Evolutionary conservation across 169 alveolate species (phyloP).

Genomic region (Plasmodium chabaudi): DNA sequence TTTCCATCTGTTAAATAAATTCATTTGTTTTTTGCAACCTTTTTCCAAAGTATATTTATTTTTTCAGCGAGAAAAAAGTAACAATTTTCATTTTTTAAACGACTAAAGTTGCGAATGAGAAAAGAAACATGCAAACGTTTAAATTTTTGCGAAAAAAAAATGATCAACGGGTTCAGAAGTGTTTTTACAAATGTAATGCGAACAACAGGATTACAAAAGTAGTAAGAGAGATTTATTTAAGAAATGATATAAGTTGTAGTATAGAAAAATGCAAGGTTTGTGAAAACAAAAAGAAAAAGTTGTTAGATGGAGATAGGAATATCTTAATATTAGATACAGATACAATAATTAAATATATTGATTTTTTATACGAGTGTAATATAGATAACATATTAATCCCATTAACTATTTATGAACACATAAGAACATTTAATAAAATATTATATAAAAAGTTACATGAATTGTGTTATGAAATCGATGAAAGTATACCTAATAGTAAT

Average conservation of each 20-base stretch:
- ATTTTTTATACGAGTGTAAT: constrained; percentile 57
- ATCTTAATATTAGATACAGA: constrained; percentile 49
- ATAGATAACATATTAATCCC: constrained; percentile 67
- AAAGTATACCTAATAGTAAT: constrained; percentile 21
- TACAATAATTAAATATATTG: constrained; percentile 58
- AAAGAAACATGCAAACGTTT: constrained; percentile 29
- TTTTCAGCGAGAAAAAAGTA: too few relatives aligned
- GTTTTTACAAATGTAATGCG: constrained; percentile 38
- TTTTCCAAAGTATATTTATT: too few relatives aligned
- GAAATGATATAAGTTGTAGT: constrained; percentile 73
- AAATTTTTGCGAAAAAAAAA: constrained; percentile 28
- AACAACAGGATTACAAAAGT: constrained; percentile 48
- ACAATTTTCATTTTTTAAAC: too few relatives aligned
- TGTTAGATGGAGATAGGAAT: constrained; percentile 46
- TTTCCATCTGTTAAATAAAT: too few relatives aligned
- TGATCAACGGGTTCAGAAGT: constrained; percentile 67
- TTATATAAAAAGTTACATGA: constrained; percentile 47
- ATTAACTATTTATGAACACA: constrained; percentile 52
- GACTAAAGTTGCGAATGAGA: too few relatives aligned
- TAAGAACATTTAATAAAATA: constrained; percentile 63
- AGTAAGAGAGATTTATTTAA: constrained; percentile 64
- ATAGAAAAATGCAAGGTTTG: constrained; percentile 69
- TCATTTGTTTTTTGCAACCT: too few relatives aligned
- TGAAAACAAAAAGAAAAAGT: constrained; percentile 65
- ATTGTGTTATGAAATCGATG: constrained; percentile 65